A percentile compares a stretch with the other conserved stretches of the same genome.
Conservation (phyloP, 2,329 filamentous ascomycete species). For the Aspergillus ochraceoroseus region DNA sequence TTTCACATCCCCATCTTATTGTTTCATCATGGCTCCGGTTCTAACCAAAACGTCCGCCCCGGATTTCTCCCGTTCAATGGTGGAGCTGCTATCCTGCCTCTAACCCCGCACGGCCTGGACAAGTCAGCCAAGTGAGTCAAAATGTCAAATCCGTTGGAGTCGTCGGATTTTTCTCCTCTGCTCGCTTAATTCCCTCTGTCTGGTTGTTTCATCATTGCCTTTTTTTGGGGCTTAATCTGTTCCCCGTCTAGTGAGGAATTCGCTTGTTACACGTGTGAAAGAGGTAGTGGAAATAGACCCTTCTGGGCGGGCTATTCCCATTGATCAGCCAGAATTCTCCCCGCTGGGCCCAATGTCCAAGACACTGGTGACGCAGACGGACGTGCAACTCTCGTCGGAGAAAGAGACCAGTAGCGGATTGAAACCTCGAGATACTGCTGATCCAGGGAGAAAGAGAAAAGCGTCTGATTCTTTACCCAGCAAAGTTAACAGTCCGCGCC, state of each 20-base stretch:
- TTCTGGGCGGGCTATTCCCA: no score
- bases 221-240: no score
- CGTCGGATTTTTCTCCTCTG: constrained; percentile 13
- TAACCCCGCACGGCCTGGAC: constrained; percentile 10
- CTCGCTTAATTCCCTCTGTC: not conserved
- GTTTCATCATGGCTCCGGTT: not conserved
- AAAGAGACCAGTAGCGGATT: constrained; percentile 3
- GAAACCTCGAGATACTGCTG: not conserved
- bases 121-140: constrained; percentile 8
- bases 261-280: not conserved
- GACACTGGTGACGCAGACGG: constrained; percentile 9
- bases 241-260: no score
- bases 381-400: constrained; percentile 12
- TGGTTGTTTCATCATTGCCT: not conserved
- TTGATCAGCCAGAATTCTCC: no score
- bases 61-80: not conserved
- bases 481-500: constrained; percentile 25
- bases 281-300: not conserved
- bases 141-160: constrained; percentile 9
- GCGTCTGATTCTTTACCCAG: constrained; percentile 20
- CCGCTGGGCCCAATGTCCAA: constrained; percentile 3
- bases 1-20: no score
- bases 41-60: not conserved
- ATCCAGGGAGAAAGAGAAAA: constrained; percentile 30
- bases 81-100: constrained; percentile 1